Conservation (phyloP, 176 grass and related monocot species). For the Hordeum marinum region DNA sequence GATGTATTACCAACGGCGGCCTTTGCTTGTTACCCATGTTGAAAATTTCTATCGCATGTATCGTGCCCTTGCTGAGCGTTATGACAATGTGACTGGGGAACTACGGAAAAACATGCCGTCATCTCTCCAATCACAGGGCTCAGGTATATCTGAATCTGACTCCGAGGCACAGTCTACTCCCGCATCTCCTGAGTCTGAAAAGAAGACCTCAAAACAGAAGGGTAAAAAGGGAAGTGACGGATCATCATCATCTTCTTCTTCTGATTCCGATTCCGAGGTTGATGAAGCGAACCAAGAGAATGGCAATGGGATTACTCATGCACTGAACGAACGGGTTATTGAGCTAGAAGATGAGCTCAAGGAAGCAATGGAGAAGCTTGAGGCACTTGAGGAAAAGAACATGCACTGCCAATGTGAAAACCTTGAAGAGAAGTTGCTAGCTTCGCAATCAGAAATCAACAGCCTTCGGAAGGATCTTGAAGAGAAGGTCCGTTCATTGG, state of each 20-base stretch:
- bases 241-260: constrained; percentile 63
- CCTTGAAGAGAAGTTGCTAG: constrained; percentile 42
- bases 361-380: constrained; percentile 48
- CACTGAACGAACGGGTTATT: constrained; percentile 41
- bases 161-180: constrained; percentile 41
- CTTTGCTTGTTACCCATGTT: constrained; percentile 65
- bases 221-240: constrained; percentile 54
- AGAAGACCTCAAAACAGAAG: constrained; percentile 33
- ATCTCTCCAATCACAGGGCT: constrained; percentile 64
- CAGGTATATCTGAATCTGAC: constrained; percentile 54
- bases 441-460: constrained; percentile 35
- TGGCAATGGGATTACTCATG: constrained; percentile 42
- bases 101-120: constrained; percentile 71
- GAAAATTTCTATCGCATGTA: constrained; percentile 97
- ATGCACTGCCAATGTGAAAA: constrained; percentile 29
- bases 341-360: constrained; percentile 80
- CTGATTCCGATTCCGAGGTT: constrained; percentile 65
- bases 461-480: constrained; percentile 38
- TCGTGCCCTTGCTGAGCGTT: constrained; percentile 87
- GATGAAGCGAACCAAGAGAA: constrained; percentile 46
- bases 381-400: constrained; percentile 57
- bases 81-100: constrained; percentile 91
- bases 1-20: constrained; percentile 77
- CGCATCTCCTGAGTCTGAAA: constrained; percentile 30
- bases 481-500: constrained; percentile 18